Percentiles rank a stretch among this genome's conserved stretches.
phyloP scores from a whole-genome alignment of 345 rosid genomes.

The Camelina neglecta region DNA sequence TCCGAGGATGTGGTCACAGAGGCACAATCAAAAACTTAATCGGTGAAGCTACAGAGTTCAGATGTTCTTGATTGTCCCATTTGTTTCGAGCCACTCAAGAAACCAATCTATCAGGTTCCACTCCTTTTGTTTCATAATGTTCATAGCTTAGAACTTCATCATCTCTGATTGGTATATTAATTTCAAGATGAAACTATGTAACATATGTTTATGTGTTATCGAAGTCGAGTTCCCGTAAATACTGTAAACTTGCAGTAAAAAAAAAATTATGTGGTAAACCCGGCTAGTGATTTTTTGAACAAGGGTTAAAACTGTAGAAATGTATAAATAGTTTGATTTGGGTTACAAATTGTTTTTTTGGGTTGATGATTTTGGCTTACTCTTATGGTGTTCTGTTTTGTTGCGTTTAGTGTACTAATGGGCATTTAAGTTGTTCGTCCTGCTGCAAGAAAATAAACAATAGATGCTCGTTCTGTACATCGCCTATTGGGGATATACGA shows the following conservation, averaged over 20 bases:
- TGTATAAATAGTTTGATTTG: background rate
- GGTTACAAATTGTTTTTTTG: too few relatives aligned
- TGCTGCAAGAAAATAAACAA: slow-evolving; percentile 51
- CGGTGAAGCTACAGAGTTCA: slow-evolving; percentile 1
- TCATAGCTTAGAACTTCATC: too few relatives aligned
- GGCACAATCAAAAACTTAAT: background rate
- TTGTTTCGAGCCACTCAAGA: slow-evolving; percentile 21
- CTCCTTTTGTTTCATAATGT: too few relatives aligned
- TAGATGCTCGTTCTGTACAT: slow-evolving; percentile 51
- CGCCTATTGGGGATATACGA: slow-evolving; percentile 51
- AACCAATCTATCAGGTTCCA: slow-evolving; percentile 38
- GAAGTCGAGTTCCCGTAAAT: too few relatives aligned
- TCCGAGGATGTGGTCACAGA: background rate
- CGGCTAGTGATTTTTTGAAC: too few relatives aligned
- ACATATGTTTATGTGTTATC: too few relatives aligned
- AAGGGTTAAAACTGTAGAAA: too few relatives aligned
- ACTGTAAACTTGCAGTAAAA: background rate
- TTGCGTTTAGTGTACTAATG: slow-evolving; percentile 55
- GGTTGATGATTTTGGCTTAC: background rate
- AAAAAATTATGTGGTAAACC: too few relatives aligned
- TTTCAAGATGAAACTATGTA: too few relatives aligned
- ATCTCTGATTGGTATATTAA: too few relatives aligned
- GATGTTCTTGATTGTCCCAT: slow-evolving; percentile 39
- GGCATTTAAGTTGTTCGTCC: slow-evolving; percentile 55
- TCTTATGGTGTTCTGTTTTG: background rate